phyloP scores from a whole-genome alignment of 1,139 yeast genomes.

The Taphrina betulina region DNA sequence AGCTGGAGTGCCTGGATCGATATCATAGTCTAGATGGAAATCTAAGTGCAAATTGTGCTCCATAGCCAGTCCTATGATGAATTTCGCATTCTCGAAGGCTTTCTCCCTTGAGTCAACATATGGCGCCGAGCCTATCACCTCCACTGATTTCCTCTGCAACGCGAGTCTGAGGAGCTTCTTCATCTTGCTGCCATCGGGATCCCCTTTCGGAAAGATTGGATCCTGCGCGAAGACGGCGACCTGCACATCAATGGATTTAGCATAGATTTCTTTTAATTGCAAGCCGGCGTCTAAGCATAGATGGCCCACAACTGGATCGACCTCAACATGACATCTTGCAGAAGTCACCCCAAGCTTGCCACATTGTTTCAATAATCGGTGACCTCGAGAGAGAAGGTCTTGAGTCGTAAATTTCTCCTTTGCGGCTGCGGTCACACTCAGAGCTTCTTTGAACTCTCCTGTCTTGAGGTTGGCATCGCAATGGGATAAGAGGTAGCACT shows the following conservation, averaged over 20 bases:
- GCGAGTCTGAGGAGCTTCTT: not conserved
- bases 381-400: not conserved
- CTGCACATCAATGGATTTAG: not conserved
- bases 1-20: not conserved
- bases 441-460: conserved; percentile 1
- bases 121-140: conserved; percentile 1
- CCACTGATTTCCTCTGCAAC: not conserved
- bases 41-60: not conserved
- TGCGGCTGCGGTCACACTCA: not conserved
- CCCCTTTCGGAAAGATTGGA: not conserved
- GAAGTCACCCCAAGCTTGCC: not conserved
- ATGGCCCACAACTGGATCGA: not conserved
- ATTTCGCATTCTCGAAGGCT: not conserved
- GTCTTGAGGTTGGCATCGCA: conserved; percentile 1
- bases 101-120: not conserved
- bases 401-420: not conserved
- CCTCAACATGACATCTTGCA: conserved; percentile 4
- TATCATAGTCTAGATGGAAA: conserved; percentile 7
- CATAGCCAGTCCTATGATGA: not conserved
- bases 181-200: not conserved
- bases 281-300: conserved; percentile 5
- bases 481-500: conserved; percentile 4
- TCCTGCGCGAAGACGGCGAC: conserved; percentile 10
- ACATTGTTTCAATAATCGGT: not conserved
- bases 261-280: not conserved